Conservation (phyloP, 352 stramenopile genomes). For the Phytophthora fragariaefolia region DNA sequence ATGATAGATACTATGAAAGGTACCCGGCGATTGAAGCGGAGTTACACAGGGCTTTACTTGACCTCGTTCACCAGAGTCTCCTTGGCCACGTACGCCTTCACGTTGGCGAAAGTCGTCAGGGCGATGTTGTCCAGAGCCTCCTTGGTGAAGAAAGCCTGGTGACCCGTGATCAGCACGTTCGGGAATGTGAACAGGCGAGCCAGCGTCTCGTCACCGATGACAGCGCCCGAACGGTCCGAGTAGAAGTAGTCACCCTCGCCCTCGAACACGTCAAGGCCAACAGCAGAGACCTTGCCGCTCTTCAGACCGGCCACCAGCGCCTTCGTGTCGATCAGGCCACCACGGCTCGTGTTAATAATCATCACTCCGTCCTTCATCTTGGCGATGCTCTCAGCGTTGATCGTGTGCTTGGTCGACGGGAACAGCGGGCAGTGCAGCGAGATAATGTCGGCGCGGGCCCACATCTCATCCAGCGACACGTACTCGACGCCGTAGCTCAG, state of each 20-base stretch:
- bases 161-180: slow-evolving; percentile 81
- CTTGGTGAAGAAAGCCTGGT: slow-evolving; percentile 85
- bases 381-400: slow-evolving; percentile 79
- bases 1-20: slow-evolving; percentile 6
- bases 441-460: slow-evolving; percentile 82
- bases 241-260: slow-evolving; percentile 80
- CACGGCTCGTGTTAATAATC: slow-evolving; percentile 92
- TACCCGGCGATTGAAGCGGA: slow-evolving; percentile 3
- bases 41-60: slow-evolving; percentile 28
- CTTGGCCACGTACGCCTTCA: slow-evolving; percentile 54
- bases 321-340: slow-evolving; percentile 84
- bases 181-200: slow-evolving; percentile 78
- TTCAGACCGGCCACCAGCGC: slow-evolving; percentile 83
- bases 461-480: slow-evolving; percentile 63
- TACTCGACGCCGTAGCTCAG: slow-evolving; percentile 41
- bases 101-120: slow-evolving; percentile 73
- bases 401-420: slow-evolving; percentile 79
- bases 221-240: slow-evolving; percentile 64
- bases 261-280: slow-evolving; percentile 91
- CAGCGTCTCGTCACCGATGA: slow-evolving; percentile 72
- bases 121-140: slow-evolving; percentile 77
- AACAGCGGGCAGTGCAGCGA: slow-evolving; percentile 87
- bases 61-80: slow-evolving; percentile 62
- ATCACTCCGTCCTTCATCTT: slow-evolving; percentile 90
- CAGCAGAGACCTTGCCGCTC: slow-evolving; percentile 70